Conservation (phyloP, 2,329 filamentous ascomycete species). For the Talaromyces sp. region DNA sequence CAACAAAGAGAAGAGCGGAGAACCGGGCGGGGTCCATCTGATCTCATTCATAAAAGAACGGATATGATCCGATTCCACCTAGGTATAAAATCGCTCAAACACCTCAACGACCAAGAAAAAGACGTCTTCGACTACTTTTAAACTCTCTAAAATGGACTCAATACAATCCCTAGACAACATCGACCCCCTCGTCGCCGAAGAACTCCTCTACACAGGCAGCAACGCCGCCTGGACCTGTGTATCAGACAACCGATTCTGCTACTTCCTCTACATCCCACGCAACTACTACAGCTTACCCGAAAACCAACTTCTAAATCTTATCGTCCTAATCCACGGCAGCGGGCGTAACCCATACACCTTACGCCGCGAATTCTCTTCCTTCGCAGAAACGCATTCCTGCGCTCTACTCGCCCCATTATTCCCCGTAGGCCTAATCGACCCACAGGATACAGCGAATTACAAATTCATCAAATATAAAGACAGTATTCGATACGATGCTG, state of each 20-base stretch:
- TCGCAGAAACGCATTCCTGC: slow-evolving; percentile 1
- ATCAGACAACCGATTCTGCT: slow-evolving; percentile 2
- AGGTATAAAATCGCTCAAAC: too few species aligned
- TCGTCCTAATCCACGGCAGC: slow-evolving; percentile 1
- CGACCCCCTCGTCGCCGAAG: background rate
- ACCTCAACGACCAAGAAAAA: too few species aligned
- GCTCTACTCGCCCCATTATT: slow-evolving; percentile 4
- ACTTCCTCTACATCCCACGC: slow-evolving; percentile 7
- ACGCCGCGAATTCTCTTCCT: background rate
- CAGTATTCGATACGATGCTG: background rate
- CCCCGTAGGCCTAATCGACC: background rate
- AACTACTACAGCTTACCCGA: background rate
- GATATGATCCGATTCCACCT: background rate
- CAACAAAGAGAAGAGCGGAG: background rate
- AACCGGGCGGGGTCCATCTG: too few species aligned
- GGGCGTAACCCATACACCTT: background rate
- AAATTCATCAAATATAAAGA: slow-evolving; percentile 1
- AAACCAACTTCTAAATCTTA: background rate
- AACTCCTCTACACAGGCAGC: background rate
- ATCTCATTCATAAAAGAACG: too few species aligned
- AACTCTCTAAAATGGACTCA: background rate
- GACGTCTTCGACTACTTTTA: too few species aligned
- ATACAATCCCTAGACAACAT: slow-evolving; percentile 1
- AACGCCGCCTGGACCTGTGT: slow-evolving; percentile 7
- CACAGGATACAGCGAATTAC: slow-evolving; percentile 4